These are phyloP conservation scores for Yamadazyma aaseri DNA, from an alignment of 1,139 yeast genomes.

Conservation along the genomic window DNA sequence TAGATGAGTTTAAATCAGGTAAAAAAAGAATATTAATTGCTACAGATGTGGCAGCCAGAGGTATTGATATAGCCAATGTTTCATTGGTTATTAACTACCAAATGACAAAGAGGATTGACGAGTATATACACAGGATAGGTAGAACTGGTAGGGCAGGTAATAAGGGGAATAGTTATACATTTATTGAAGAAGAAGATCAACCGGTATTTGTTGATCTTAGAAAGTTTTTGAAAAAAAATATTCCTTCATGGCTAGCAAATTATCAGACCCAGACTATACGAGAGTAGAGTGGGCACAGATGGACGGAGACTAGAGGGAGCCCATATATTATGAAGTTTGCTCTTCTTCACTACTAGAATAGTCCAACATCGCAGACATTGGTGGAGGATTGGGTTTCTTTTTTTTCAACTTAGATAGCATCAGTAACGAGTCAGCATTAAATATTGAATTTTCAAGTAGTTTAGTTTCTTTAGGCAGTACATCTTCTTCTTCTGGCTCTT, in stretches of 20 bases:
- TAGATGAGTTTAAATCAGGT: constrained; percentile 61
- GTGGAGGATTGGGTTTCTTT: constrained; percentile 5
- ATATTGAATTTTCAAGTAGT: constrained; percentile 3
- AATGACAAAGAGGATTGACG: constrained; percentile 75
- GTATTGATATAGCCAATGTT: constrained; percentile 86
- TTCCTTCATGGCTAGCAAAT: constrained; percentile 52
- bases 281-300: too few relatives aligned
- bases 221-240: constrained; percentile 45
- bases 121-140: constrained; percentile 90
- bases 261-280: constrained; percentile 18
- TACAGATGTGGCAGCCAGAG: constrained; percentile 96
- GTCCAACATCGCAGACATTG: constrained; percentile 9
- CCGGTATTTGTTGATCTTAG: constrained; percentile 53
- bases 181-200: constrained; percentile 58
- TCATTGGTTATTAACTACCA: constrained; percentile 83
- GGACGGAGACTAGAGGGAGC: neutral
- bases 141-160: constrained; percentile 96
- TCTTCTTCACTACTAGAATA: constrained; percentile 29
- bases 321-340: neutral
- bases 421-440: constrained; percentile 11
- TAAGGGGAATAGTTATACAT: constrained; percentile 71
- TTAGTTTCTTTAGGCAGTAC: neutral
- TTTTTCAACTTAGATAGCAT: constrained; percentile 11
- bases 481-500: constrained; percentile 9
- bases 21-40: constrained; percentile 71